Evolutionary conservation across 208 protist species (phyloP), one percentile per base, ranked within the genome.

Genomic region (Crithidia sp.): DNA sequence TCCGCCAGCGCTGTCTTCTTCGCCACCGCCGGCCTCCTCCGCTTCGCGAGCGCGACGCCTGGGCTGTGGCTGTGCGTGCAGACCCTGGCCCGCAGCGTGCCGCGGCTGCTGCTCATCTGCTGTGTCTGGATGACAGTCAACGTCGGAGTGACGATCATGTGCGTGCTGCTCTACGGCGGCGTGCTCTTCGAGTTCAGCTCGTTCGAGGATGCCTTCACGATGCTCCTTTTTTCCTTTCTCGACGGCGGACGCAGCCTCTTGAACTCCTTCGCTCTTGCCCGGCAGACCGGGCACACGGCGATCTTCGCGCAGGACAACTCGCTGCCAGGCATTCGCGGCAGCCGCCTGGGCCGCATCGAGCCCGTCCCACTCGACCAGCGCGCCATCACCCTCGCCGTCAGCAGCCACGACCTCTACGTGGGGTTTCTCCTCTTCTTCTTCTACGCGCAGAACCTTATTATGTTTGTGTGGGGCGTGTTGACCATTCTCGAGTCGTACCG

Each of bases 401-500:
- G 41, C 66, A 62, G 40, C 54, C 16, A 37, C 52, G 16, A 40
- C 43, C 28, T 58, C 41, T 60, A 49, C 49, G 41, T 61, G 13
- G 2, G 56, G 13, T 67, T 74, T 37, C 49, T 74, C n/a, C 52
- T 74, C 44, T 52, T 47, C 71, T 80, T 78, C 53, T 55, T 60
- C 52, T 81, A 78, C 71, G 36, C 73, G 7, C 41, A 52, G 19
- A 28, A 41, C 14, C 7, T 76, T 43, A 45, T 83, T 10, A 67
- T 79, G 40, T 52, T 81, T 19, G 50, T 74, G 28, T 67, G 71
- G 54, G 55, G 68, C 55, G 49, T 68, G 5, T 17, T 66, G 50
- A 58, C 78, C 10, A 41, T 75, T 12, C 17, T 83, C 13, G 81
- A 80, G 61, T 53, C 57, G 28, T 61, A 74, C 54, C 78, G 79